Evolutionary conservation across 345 rosid species (phyloP).

Genomic region (Citrus australasica): DNA sequence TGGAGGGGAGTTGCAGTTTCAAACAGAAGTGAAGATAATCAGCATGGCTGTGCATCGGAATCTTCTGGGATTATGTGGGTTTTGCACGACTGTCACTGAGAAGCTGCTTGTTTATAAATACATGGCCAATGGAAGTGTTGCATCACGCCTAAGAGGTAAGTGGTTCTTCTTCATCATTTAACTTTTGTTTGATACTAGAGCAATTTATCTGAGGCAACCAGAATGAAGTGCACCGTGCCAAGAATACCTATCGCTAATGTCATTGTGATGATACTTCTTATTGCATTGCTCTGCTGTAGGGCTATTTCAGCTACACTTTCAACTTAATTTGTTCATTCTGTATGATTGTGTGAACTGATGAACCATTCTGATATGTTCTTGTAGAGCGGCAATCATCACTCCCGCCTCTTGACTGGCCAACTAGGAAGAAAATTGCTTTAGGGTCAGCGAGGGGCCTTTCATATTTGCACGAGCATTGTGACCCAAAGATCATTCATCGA

Average conservation of each 20-base stretch:
- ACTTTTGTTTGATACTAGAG: neutral
- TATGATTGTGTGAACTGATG: neutral
- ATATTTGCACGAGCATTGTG: conserved; percentile 21
- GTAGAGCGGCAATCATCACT: conserved; percentile 15
- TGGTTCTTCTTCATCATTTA: neutral
- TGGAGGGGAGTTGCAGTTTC: conserved; percentile 23
- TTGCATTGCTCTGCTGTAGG: too few species aligned
- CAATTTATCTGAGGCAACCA: neutral
- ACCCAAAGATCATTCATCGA: too few species aligned
- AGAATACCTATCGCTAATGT: too few species aligned
- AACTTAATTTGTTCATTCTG: neutral
- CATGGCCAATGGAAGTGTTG: conserved; percentile 26
- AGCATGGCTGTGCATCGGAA: conserved; percentile 23
- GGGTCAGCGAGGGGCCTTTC: conserved; percentile 25
- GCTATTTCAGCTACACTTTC: rapidly evolving
- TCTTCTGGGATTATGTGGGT: conserved; percentile 16
- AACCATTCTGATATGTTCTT: neutral
- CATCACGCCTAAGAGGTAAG: conserved; percentile 15
- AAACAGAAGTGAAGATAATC: conserved; percentile 22
- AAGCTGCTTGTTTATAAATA: conserved; percentile 22
- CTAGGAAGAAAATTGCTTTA: conserved; percentile 20
- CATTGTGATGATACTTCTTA: too few species aligned
- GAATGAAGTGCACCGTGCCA: neutral
- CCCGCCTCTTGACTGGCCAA: conserved; percentile 19
- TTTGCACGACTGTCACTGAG: conserved; percentile 22